A percentile compares a stretch with the other conserved stretches of the same genome.
Evolutionary conservation across 768 basidiomycete species (phyloP).

Genomic region (Collybia sp.): DNA sequence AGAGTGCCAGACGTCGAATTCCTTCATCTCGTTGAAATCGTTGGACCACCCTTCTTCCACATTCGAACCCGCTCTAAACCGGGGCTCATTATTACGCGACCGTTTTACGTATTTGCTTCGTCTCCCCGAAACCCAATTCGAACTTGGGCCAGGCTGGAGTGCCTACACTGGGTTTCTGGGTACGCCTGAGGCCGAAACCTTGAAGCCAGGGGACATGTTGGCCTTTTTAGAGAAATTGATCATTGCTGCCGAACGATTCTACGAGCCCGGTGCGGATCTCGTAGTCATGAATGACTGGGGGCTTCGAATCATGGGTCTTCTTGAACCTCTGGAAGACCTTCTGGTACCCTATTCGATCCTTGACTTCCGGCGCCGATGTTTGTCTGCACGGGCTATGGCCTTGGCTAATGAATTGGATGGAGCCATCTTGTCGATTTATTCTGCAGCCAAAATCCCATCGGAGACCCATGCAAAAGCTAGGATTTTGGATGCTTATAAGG

Average conservation of each 20-base stretch:
- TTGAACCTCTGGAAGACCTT: slow-evolving; percentile 21
- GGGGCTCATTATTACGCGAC: no score
- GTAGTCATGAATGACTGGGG: slow-evolving; percentile 25
- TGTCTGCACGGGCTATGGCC: slow-evolving; percentile 26
- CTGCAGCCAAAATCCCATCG: slow-evolving; percentile 16
- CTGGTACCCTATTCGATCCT: slow-evolving; percentile 13
- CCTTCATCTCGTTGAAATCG: neutral
- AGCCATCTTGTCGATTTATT: slow-evolving; percentile 22
- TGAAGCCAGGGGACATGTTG: no score
- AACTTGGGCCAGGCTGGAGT: no score
- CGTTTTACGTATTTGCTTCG: no score
- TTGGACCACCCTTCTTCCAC: slow-evolving; percentile 14
- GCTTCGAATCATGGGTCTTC: slow-evolving; percentile 24
- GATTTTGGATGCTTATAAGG: slow-evolving; percentile 26
- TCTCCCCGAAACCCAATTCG: no score
- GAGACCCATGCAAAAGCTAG: slow-evolving; percentile 13
- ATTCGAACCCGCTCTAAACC: slow-evolving; percentile 3
- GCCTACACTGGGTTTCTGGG: no score
- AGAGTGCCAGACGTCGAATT: neutral
- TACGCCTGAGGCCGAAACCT: no score
- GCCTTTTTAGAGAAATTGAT: no score
- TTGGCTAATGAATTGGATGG: slow-evolving; percentile 30
- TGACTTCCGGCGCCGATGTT: slow-evolving; percentile 18
- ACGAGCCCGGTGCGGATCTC: neutral
- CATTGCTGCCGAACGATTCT: neutral